Percentiles rank a stretch among this genome's conserved stretches.
Evolutionary conservation across 169 alveolate species (phyloP).

Genomic region (Plasmodium gonderi): DNA sequence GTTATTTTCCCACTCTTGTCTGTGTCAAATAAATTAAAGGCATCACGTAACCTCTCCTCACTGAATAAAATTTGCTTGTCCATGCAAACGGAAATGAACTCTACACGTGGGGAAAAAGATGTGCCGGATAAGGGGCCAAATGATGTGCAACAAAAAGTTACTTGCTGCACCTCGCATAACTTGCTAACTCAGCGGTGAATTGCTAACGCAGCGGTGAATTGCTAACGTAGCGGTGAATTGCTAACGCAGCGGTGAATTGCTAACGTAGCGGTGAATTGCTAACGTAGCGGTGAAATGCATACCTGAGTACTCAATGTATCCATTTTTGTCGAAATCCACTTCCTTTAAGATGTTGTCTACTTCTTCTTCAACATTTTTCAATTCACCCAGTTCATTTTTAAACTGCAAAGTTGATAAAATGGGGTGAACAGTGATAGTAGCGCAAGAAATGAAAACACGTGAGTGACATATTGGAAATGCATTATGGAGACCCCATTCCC

Average conservation of each 20-base stretch:
- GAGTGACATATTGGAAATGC: too few relatives aligned
- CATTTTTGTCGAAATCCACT: constrained; percentile 95
- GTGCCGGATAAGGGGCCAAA: background rate
- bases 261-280: background rate
- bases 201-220: background rate
- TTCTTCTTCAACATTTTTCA: constrained; percentile 90
- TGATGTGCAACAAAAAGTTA: background rate
- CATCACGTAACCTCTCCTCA: constrained; percentile 83
- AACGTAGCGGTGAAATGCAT: background rate
- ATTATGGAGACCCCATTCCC: too few relatives aligned
- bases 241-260: background rate
- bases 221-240: too few relatives aligned
- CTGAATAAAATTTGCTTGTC: constrained; percentile 85
- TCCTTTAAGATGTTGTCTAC: constrained; percentile 93
- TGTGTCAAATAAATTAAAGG: constrained; percentile 85
- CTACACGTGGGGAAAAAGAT: constrained; percentile 53
- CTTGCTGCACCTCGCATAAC: too few relatives aligned
- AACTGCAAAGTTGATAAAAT: background rate
- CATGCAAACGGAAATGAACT: constrained; percentile 90
- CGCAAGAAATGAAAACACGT: too few relatives aligned
- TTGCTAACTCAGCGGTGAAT: too few relatives aligned
- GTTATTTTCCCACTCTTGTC: constrained; percentile 88
- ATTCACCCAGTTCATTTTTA: constrained; percentile 59
- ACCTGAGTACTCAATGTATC: constrained; percentile 95
- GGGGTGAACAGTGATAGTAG: background rate